Conservation (phyloP, 2,329 filamentous ascomycete genomes). For the Monosporascus sp. region DNA sequence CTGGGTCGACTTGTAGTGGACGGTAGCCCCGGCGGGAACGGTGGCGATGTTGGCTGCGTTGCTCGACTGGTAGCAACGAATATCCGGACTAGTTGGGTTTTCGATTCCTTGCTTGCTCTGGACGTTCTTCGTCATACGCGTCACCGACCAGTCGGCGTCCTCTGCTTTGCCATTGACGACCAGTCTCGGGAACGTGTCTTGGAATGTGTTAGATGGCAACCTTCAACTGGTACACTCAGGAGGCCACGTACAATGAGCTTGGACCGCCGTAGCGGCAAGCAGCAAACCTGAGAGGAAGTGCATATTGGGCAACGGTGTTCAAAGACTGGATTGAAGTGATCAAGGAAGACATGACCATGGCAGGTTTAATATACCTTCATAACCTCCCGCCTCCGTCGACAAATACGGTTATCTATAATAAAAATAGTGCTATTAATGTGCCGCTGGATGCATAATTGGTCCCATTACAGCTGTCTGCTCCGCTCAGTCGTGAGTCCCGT, state of each 20-base stretch:
- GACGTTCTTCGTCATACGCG: slow-evolving; percentile 32
- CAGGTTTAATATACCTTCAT: background rate
- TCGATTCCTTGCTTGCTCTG: slow-evolving; percentile 30
- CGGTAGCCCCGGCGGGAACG: slow-evolving; percentile 27
- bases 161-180: slow-evolving; percentile 30
- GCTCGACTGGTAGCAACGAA: slow-evolving; percentile 30
- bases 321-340: background rate
- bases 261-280: slow-evolving; percentile 13
- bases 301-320: slow-evolving; percentile 9
- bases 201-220: slow-evolving; percentile 1
- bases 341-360: background rate
- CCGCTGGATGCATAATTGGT: too few species aligned
- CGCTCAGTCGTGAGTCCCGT: too few species aligned
- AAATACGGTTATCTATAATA: too few species aligned
- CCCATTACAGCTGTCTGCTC: too few species aligned
- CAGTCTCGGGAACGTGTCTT: slow-evolving; percentile 31
- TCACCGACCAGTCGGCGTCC: slow-evolving; percentile 29
- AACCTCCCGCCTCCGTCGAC: background rate
- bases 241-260: slow-evolving; percentile 18
- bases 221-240: background rate
- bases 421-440: too few species aligned
- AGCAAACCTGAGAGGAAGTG: slow-evolving; percentile 16
- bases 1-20: slow-evolving; percentile 31
- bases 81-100: slow-evolving; percentile 25
- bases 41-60: slow-evolving; percentile 23